Evolutionary conservation across 257 asterid species (phyloP).

Genomic region (Solanum gracilifrons): DNA sequence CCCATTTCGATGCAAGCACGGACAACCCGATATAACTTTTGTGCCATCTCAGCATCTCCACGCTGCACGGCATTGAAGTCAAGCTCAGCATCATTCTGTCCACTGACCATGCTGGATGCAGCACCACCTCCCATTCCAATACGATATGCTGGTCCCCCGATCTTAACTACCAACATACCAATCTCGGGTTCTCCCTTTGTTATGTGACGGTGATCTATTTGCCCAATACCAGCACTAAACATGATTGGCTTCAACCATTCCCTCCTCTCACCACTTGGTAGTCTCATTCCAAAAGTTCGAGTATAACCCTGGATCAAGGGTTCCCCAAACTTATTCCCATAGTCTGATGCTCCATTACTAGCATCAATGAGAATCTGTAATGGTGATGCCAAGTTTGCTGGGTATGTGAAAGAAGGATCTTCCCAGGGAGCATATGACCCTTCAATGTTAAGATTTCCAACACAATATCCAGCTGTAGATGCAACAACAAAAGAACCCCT

Average conservation of each 20-base stretch:
- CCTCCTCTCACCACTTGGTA: constrained; percentile 82
- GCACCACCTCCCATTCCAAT: constrained; percentile 99
- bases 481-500: constrained; percentile 88
- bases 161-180: constrained; percentile 95
- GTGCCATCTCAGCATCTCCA: constrained; percentile 97
- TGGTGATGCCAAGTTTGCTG: constrained; percentile 76
- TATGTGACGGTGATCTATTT: constrained; percentile 75
- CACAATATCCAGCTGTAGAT: constrained; percentile 92
- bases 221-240: constrained; percentile 98
- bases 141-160: constrained; percentile 97
- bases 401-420: constrained; percentile 71
- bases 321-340: constrained; percentile 93
- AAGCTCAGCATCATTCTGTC: constrained; percentile 91
- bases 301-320: constrained; percentile 94
- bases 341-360: constrained; percentile 96
- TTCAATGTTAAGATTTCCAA: constrained; percentile 81
- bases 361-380: constrained; percentile 79
- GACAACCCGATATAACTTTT: constrained; percentile 80
- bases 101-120: constrained; percentile 99
- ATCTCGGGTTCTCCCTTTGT: constrained; percentile 80
- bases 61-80: constrained; percentile 90
- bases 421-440: constrained; percentile 97
- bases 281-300: constrained; percentile 92
- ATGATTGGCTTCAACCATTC: constrained; percentile 97
- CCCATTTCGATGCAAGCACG: constrained; percentile 95